Conservation (phyloP, 163 green algal species). For the Picocystis sp. region DNA sequence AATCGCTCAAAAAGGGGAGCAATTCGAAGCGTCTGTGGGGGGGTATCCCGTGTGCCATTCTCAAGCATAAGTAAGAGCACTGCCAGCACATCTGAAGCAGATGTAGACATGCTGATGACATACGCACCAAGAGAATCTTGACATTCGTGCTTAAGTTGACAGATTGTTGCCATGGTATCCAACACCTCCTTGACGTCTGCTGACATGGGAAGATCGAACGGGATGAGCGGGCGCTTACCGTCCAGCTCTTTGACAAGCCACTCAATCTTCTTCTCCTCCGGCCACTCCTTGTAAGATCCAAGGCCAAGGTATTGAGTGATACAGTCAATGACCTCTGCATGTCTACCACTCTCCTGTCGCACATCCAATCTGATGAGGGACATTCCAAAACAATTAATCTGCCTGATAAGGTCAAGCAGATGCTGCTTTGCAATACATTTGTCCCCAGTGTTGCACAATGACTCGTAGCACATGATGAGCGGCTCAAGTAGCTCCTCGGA, state of each 20-base stretch:
- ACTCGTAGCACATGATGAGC: conserved; percentile 26
- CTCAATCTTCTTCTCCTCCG: conserved; percentile 52
- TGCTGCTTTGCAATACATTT: conserved; percentile 48
- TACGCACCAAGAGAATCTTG: conserved; percentile 63
- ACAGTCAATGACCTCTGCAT: conserved; percentile 64
- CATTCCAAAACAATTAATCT: conserved; percentile 75
- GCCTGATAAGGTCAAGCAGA: conserved; percentile 78
- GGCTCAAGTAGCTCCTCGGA: conserved; percentile 23
- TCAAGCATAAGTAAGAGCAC: conserved; percentile 84
- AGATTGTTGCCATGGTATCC: conserved; percentile 45
- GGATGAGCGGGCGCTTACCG: conserved; percentile 64
- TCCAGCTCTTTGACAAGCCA: conserved; percentile 37
- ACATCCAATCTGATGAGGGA: conserved; percentile 89
- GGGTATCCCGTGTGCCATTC: conserved; percentile 33
- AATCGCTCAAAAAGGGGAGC: conserved; percentile 87
- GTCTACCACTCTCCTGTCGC: conserved; percentile 37
- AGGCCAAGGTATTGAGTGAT: conserved; percentile 69
- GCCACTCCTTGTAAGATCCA: conserved; percentile 67
- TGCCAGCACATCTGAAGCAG: conserved; percentile 66
- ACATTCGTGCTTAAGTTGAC: conserved; percentile 8
- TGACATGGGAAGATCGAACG: conserved; percentile 49
- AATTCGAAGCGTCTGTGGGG: conserved; percentile 51
- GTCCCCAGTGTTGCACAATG: conserved; percentile 22
- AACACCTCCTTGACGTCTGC: conserved; percentile 61
- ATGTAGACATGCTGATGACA: conserved; percentile 74